phyloP scores from a whole-genome alignment of 495 filamentous ascomycete genomes.

The Jackrogersella multiformis region DNA sequence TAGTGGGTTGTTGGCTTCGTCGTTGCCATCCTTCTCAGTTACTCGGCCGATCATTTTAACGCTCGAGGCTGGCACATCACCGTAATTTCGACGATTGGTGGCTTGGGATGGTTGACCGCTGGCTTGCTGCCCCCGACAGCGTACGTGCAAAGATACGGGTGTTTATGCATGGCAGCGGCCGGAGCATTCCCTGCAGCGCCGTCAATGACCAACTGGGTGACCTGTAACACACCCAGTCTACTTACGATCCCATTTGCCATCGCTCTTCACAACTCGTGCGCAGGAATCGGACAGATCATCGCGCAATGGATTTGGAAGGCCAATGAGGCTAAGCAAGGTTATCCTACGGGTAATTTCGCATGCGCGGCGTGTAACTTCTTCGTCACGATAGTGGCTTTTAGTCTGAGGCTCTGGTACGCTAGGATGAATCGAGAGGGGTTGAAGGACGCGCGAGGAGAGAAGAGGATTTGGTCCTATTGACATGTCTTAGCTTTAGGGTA shows the following conservation, averaged over 20 bases:
- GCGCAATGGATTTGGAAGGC: conserved; percentile 62
- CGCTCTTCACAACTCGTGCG: conserved; percentile 33
- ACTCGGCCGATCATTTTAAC: conserved; percentile 32
- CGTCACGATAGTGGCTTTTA: conserved; percentile 26
- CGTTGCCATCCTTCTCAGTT: conserved; percentile 28
- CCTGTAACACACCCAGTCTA: conserved; percentile 29
- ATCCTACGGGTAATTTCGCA: conserved; percentile 64
- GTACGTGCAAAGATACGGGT: conserved; percentile 34
- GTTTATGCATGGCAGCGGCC: conserved; percentile 25
- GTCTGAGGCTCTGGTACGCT: conserved; percentile 25
- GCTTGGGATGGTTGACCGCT: conserved; percentile 30
- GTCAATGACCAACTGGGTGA: conserved; percentile 27
- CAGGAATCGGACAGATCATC: conserved; percentile 38
- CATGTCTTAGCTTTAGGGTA: not conserved
- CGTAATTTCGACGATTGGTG: conserved; percentile 22
- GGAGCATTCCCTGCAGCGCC: conserved; percentile 33
- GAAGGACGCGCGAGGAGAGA: conserved; percentile 25
- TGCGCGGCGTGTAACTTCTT: conserved; percentile 54
- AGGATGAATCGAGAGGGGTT: conserved; percentile 30
- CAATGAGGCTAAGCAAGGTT: conserved; percentile 56
- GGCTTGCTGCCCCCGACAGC: conserved; percentile 26
- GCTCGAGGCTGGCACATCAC: conserved; percentile 22
- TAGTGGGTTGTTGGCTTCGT: conserved; percentile 38
- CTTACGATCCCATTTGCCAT: conserved; percentile 31
- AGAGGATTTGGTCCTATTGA: conserved; percentile 35